Evolutionary conservation across 1,139 yeast species (phyloP), one percentile per base, ranked within the genome.

Genomic region (Casaregolazyma lundiana): DNA sequence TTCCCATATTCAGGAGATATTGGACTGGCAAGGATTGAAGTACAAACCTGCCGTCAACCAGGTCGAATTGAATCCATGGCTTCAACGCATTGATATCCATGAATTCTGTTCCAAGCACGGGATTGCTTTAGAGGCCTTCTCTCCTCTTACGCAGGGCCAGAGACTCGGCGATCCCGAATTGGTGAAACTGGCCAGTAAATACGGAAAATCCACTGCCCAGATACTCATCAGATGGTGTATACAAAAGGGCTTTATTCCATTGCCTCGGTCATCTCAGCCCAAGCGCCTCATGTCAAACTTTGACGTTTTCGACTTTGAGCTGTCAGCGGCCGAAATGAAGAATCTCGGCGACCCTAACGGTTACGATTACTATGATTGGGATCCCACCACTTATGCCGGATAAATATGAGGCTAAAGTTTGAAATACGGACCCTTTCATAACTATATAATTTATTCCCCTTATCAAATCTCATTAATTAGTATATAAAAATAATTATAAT

Each of bases 91-190:
- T 35, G 83, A 82, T 32, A 65, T 84, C 45, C 78, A 80, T 2
- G 73, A 75, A 32, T 81, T 68, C 64, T 81, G 85, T 52, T 64
- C 69, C 39, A 50, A 66, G 44, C 59, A 77, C 56, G 72, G 76
- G 63, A 72, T 84, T 22, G 62, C 71, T 3, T 73, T 78, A 6
- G 85, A 83, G 62, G 89, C 92, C 0, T 85, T 77, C 63, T 77
- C 86, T 4, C 92, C 95, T 13, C 69, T 83, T 58, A 80, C 86
- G 0, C 81, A 77, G 48, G 84, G 88, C 3, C 60, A 64, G 44
- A 75, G 77, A 55, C 61, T 80, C 24, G 56, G 71, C 44, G 84
- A 80, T 55, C 76, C 79, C 5, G 72, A 68, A 38, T 59, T 81
- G 46, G 55, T 63, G 37, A 62, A 46, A 16, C 49, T 74, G 37